These are phyloP conservation scores for Paraleonurus japonicus DNA, from an alignment of 257 asterid genomes.

Conservation along the genomic window DNA sequence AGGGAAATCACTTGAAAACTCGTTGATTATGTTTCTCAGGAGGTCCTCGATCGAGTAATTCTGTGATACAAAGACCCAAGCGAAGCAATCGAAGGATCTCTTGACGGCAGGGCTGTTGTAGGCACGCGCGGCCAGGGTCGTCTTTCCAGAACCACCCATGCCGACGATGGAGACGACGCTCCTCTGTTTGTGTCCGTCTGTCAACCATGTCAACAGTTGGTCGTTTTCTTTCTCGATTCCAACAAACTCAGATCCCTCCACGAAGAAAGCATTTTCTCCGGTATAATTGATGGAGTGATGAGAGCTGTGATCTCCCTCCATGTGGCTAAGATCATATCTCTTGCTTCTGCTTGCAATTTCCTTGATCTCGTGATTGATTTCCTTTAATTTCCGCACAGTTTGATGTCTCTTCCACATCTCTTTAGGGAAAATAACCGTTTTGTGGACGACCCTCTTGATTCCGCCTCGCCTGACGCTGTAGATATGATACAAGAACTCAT, in stretches of 20 bases:
- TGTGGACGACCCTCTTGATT: neutral
- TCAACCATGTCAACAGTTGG: neutral
- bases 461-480: neutral
- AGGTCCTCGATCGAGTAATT: neutral
- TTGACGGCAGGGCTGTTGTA: neutral
- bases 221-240: constrained; percentile 2
- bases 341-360: neutral
- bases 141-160: neutral
- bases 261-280: constrained; percentile 14
- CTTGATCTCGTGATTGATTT: constrained; percentile 1
- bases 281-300: constrained; percentile 2
- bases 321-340: constrained; percentile 21
- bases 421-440: neutral
- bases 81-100: neutral
- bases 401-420: neutral
- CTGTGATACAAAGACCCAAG: neutral
- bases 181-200: neutral
- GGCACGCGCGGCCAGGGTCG: neutral
- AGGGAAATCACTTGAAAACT: neutral
- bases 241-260: neutral
- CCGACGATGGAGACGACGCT: neutral
- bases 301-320: neutral
- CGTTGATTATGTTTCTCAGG: neutral
- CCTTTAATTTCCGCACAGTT: neutral
- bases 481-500: constrained; percentile 1